Evolutionary conservation across 1,284 basidiomycete species (phyloP).

Genomic region (Ganoderma lucidum): DNA sequence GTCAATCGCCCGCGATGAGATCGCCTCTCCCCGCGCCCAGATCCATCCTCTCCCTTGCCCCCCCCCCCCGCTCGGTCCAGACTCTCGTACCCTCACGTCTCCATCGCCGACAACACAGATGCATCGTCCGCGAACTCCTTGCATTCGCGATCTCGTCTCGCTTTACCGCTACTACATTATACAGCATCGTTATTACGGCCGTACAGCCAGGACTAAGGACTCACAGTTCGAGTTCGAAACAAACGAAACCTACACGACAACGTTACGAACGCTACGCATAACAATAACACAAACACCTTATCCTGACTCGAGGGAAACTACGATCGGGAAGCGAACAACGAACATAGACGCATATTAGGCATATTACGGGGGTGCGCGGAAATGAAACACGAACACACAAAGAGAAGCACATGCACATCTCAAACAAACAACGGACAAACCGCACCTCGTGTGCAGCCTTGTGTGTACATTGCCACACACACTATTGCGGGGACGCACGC

Average conservation of each 20-base stretch:
- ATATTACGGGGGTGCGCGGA: not conserved
- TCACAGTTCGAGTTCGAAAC: not conserved
- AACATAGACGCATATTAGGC: conserved; percentile 2
- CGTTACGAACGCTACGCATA: conserved; percentile 5
- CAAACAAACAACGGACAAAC: conserved; percentile 3
- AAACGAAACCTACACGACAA: not conserved
- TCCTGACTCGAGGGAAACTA: not conserved
- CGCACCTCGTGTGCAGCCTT: not conserved
- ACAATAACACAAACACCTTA: not conserved
- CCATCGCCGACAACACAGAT: conserved; percentile 8
- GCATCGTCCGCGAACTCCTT: not conserved
- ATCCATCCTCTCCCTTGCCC: not conserved
- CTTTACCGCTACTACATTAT: not conserved
- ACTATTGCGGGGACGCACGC: conserved; percentile 50
- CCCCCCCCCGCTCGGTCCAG: not conserved
- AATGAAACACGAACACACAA: conserved; percentile 9
- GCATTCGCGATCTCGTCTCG: not conserved
- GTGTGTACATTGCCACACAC: not conserved
- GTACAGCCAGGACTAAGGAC: not conserved
- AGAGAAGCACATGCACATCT: not conserved
- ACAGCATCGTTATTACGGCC: conserved; percentile 5
- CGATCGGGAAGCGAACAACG: not conserved
- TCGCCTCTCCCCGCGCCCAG: conserved; percentile 16
- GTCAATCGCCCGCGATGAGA: conserved; percentile 22
- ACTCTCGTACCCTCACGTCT: not conserved